Conservation (phyloP, 2,329 filamentous ascomycete genomes). For the Penicillium hesseltinei region DNA sequence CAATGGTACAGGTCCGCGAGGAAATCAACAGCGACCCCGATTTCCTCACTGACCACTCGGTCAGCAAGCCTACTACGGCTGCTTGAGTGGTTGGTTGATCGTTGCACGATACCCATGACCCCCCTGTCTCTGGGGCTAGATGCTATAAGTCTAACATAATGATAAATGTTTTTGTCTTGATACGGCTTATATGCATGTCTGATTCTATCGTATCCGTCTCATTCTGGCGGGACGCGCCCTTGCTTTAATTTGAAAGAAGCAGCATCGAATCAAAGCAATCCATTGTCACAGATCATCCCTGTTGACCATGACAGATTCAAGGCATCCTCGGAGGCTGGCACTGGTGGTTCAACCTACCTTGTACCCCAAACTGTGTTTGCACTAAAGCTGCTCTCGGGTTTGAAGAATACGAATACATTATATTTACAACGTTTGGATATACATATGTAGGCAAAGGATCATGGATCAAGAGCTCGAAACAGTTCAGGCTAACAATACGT, state of each 20-base stretch:
- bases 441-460: background rate
- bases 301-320: background rate
- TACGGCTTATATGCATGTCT: constrained; percentile 1
- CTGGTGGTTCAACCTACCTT: background rate
- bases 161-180: constrained; percentile 19
- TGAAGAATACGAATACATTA: background rate
- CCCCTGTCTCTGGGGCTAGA: constrained; percentile 12
- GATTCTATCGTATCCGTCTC: background rate
- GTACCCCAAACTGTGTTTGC: background rate
- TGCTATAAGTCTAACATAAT: constrained; percentile 16
- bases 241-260: background rate
- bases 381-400: background rate
- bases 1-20: constrained; percentile 72
- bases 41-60: constrained; percentile 73
- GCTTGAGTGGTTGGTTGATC: constrained; percentile 13
- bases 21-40: constrained; percentile 80
- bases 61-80: constrained; percentile 37
- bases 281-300: background rate
- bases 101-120: constrained; percentile 22
- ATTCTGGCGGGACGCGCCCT: background rate
- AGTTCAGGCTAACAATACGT: background rate
- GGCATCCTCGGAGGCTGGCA: background rate
- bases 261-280: background rate
- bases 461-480: background rate
- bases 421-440: background rate